Evolutionary conservation across 306 rosid species (phyloP).

Genomic region (Trichosanthes truncata): DNA sequence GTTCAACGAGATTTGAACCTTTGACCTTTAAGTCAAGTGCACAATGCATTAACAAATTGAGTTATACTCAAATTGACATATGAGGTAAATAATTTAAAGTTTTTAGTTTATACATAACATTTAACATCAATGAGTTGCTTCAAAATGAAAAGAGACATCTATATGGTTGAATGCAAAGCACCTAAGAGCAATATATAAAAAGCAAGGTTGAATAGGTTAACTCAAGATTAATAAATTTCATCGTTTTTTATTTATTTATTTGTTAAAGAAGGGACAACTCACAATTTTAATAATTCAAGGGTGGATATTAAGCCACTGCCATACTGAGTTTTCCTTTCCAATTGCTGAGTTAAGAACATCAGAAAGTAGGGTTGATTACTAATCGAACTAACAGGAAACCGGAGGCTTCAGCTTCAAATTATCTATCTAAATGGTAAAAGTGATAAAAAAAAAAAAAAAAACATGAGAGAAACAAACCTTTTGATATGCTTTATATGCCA

Average conservation of each 20-base stretch:
- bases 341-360: constrained; percentile 11
- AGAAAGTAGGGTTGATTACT: background rate
- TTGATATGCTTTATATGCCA: constrained; percentile 8
- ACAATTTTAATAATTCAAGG: constrained; percentile 16
- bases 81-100: too few species aligned
- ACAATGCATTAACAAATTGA: too few species aligned
- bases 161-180: background rate
- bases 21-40: too few species aligned
- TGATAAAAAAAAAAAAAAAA: too few species aligned
- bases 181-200: background rate
- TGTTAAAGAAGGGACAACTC: background rate
- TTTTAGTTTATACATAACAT: too few species aligned
- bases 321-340: constrained; percentile 5
- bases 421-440: background rate
- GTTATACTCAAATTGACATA: too few species aligned
- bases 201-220: background rate
- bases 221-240: background rate
- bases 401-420: background rate
- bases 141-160: background rate
- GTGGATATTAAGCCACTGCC: constrained; percentile 4
- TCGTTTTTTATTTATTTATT: background rate
- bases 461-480: constrained; percentile 14
- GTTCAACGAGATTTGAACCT: too few species aligned
- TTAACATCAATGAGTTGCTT: too few species aligned
- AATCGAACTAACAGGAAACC: background rate